phyloP scores from a whole-genome alignment of 176 grass and related monocot species.

The Avena sativa region DNA sequence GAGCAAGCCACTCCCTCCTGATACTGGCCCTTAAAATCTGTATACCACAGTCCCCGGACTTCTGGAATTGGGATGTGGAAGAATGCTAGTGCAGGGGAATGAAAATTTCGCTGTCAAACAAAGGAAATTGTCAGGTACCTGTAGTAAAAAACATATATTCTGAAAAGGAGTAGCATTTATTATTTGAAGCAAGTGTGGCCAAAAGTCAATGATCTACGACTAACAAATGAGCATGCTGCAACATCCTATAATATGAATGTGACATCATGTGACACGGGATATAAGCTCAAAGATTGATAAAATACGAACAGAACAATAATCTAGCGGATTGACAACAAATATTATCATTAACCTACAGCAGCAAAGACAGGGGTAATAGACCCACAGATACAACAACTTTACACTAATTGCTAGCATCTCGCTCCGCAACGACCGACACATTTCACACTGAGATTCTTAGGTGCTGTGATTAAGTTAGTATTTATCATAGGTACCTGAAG shows the following conservation, averaged over 20 bases:
- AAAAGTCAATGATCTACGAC: not conserved
- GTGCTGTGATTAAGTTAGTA: not conserved
- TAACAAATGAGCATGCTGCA: not conserved
- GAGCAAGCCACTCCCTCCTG: conserved; percentile 90
- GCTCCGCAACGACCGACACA: not conserved
- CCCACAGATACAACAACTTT: not conserved
- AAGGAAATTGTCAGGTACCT: not conserved
- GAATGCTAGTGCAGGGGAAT: conserved; percentile 65
- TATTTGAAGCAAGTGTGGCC: not conserved
- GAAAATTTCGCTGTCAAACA: conserved; percentile 53
- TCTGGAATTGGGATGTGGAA: conserved; percentile 96
- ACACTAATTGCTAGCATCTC: not conserved
- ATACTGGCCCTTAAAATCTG: conserved; percentile 71
- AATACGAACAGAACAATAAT: not conserved
- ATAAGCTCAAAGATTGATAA: conserved; percentile 4
- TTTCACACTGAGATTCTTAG: not conserved
- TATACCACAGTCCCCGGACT: conserved; percentile 69
- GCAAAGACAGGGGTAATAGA: not conserved
- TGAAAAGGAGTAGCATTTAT: not conserved
- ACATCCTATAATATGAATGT: not conserved
- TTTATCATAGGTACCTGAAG: conserved; percentile 62
- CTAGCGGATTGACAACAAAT: not conserved
- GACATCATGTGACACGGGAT: not conserved
- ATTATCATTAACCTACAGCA: not conserved
- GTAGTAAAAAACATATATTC: not conserved